phyloP scores from a whole-genome alignment of 2,329 filamentous ascomycete species.

The Diaporthe longicolla region DNA sequence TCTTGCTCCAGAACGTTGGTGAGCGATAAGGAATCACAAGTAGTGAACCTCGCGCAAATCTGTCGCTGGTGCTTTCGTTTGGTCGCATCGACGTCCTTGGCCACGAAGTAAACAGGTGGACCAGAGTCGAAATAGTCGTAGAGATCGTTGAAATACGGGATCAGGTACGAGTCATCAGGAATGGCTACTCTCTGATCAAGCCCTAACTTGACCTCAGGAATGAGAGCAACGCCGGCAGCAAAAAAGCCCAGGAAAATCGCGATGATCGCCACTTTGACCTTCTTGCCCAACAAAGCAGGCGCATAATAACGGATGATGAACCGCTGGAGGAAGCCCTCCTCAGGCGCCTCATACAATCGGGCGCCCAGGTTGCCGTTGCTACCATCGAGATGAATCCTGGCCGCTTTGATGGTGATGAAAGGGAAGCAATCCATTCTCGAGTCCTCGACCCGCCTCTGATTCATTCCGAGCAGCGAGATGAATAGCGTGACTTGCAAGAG shows the following conservation, averaged over 20 bases:
- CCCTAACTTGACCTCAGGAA: conserved; percentile 88
- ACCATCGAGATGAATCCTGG: conserved; percentile 74
- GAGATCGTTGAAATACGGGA: conserved; percentile 95
- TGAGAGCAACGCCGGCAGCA: conserved; percentile 84
- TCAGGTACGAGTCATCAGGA: conserved; percentile 93
- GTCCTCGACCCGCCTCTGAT: conserved; percentile 91
- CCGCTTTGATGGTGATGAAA: conserved; percentile 84
- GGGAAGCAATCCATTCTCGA: conserved; percentile 93
- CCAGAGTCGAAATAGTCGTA: conserved; percentile 93
- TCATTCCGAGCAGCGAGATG: conserved; percentile 89
- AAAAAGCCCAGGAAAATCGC: conserved; percentile 90
- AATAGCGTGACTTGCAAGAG: conserved; percentile 98
- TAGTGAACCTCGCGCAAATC: conserved; percentile 91
- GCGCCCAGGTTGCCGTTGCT: conserved; percentile 72
- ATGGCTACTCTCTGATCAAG: conserved; percentile 96
- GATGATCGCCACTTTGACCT: conserved; percentile 82
- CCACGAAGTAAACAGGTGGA: conserved; percentile 96
- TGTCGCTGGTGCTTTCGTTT: conserved; percentile 83
- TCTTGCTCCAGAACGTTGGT: conserved; percentile 95
- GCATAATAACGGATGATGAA: conserved; percentile 95
- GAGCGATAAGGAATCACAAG: conserved; percentile 86
- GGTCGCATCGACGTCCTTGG: conserved; percentile 84
- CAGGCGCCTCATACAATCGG: conserved; percentile 80
- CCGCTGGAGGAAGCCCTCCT: conserved; percentile 85
- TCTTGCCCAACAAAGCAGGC: conserved; percentile 82